Conservation (phyloP, 1,139 yeast genomes). For the Hansenula sp. region DNA sequence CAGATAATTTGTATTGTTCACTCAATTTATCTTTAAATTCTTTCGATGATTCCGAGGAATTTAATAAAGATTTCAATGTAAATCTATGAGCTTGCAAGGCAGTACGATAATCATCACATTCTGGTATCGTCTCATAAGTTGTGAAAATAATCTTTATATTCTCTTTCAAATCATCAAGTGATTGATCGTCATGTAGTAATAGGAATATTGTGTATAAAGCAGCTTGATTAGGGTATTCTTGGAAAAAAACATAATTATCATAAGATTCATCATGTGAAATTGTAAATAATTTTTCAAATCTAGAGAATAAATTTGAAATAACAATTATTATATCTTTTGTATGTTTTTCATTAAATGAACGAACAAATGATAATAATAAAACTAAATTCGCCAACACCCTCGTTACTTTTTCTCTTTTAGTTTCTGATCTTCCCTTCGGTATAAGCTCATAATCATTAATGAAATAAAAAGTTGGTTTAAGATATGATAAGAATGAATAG, state of each 20-base stretch:
- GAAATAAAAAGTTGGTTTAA: slow-evolving; percentile 11
- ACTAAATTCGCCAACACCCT: slow-evolving; percentile 11
- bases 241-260: neutral
- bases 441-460: slow-evolving; percentile 9
- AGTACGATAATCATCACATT: slow-evolving; percentile 2
- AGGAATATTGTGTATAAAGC: slow-evolving; percentile 3
- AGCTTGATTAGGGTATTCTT: slow-evolving; percentile 7
- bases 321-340: slow-evolving; percentile 1
- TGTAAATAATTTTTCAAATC: slow-evolving; percentile 3
- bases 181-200: slow-evolving; percentile 3
- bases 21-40: slow-evolving; percentile 2
- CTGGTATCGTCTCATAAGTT: neutral
- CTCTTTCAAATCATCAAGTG: slow-evolving; percentile 2
- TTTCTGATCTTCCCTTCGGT: slow-evolving; percentile 4
- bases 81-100: slow-evolving; percentile 1
- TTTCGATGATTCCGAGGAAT: neutral
- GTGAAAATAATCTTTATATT: neutral
- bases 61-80: neutral
- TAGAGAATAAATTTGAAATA: slow-evolving; percentile 1
- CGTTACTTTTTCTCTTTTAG: slow-evolving; percentile 3
- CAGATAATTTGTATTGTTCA: neutral
- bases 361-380: slow-evolving; percentile 6
- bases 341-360: slow-evolving; percentile 4
- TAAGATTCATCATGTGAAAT: neutral
- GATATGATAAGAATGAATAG: slow-evolving; percentile 5